These are phyloP conservation scores for Penicillium sp. DNA, from an alignment of 2,329 filamentous ascomycete genomes.

Conservation along the genomic window DNA sequence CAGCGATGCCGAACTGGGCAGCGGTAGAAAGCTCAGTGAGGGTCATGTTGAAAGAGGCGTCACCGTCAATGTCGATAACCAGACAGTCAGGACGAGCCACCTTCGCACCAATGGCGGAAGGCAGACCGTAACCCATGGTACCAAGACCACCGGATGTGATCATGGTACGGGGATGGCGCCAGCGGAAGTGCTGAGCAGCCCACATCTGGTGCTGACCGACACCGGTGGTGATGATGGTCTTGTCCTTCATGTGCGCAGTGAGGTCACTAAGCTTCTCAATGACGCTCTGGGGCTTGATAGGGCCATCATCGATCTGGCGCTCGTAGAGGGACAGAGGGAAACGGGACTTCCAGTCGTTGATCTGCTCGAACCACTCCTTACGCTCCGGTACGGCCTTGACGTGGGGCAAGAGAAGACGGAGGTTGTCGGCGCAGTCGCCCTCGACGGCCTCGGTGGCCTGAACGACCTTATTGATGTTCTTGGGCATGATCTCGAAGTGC, in stretches of 20 bases:
- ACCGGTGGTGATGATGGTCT: conserved; percentile 86
- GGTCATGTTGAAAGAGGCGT: conserved; percentile 99
- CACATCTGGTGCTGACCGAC: conserved; percentile 99
- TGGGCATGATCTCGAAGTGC: conserved; percentile 97
- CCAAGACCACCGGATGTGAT: conserved; percentile 94
- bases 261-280: conserved; percentile 88
- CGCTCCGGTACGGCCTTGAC: conserved; percentile 66
- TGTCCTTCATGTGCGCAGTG: conserved; percentile 74
- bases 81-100: conserved; percentile 77
- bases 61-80: conserved; percentile 94
- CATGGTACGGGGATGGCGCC: conserved; percentile 88
- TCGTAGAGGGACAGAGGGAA: conserved; percentile 86
- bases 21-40: conserved; percentile 91
- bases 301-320: conserved; percentile 67
- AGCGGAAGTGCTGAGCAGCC: conserved; percentile 94
- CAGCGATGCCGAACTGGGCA: conserved; percentile 91
- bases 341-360: conserved; percentile 83
- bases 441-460: conserved; percentile 94
- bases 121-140: conserved; percentile 94
- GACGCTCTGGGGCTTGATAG: conserved; percentile 92
- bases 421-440: conserved; percentile 81
- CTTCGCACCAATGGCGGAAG: conserved; percentile 92
- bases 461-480: conserved; percentile 99
- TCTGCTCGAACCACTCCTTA: conserved; percentile 84
- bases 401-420: conserved; percentile 70